Evolutionary conservation across 1,284 basidiomycete species (phyloP).

Genomic region (Boletellus dicymbophilus): DNA sequence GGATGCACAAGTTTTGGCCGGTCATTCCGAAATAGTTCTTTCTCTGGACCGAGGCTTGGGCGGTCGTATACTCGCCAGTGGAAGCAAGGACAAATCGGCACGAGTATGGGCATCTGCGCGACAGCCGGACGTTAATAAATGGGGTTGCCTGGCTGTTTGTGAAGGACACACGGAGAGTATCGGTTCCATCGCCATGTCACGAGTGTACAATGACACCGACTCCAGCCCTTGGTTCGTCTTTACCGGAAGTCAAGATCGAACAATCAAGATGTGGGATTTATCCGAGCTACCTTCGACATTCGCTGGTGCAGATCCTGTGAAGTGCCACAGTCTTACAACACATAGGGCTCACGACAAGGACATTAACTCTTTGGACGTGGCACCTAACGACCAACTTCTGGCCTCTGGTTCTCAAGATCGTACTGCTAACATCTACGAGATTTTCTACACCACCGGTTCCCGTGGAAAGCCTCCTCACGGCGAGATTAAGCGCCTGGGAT

Average conservation of each 20-base stretch:
- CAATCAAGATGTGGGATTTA: constrained; percentile 98
- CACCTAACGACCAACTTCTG: constrained; percentile 88
- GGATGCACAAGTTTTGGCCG: constrained; percentile 82
- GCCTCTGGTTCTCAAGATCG: constrained; percentile 97
- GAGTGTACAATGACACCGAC: constrained; percentile 30
- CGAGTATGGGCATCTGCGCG: constrained; percentile 76
- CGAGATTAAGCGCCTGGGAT: constrained; percentile 78
- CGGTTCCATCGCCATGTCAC: constrained; percentile 85
- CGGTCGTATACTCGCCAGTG: constrained; percentile 80
- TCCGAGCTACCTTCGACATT: constrained; percentile 43
- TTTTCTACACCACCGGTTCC: constrained; percentile 55
- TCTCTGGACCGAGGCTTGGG: constrained; percentile 74
- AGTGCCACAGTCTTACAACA: constrained; percentile 83
- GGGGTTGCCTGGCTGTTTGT: constrained; percentile 84
- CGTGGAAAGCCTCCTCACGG: constrained; percentile 53
- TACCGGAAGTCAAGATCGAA: constrained; percentile 95
- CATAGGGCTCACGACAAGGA: constrained; percentile 97
- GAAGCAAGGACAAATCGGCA: constrained; percentile 90
- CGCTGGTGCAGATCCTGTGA: constrained; percentile 36
- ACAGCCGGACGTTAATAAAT: constrained; percentile 34
- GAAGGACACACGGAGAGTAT: constrained; percentile 96
- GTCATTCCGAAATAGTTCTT: constrained; percentile 92
- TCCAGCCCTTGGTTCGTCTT: constrained; percentile 69
- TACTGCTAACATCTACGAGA: constrained; percentile 88
- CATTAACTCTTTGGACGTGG: constrained; percentile 94